Conservation (phyloP, 1,284 basidiomycete genomes). For the Fistulinella cinereoalba region DNA sequence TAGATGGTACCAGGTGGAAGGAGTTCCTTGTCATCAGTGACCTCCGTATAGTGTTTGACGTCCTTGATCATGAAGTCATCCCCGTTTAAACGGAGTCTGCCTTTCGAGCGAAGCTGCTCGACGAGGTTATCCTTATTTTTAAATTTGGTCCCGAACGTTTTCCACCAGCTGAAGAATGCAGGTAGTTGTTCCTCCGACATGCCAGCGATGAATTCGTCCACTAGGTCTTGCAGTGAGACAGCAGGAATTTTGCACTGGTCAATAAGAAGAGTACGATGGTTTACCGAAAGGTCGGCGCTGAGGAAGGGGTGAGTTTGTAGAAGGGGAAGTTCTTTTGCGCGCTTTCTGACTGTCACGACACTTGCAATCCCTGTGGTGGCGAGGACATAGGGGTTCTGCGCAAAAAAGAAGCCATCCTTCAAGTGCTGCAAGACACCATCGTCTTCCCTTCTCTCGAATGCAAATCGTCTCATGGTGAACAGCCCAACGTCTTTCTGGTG, state of each 20-base stretch:
- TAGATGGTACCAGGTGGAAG: slow-evolving; percentile 49
- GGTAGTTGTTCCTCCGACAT: slow-evolving; percentile 75
- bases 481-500: slow-evolving; percentile 59
- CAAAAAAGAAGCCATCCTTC: slow-evolving; percentile 77
- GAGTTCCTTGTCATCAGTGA: slow-evolving; percentile 75
- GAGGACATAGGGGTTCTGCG: slow-evolving; percentile 46
- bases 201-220: slow-evolving; percentile 72
- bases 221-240: slow-evolving; percentile 80
- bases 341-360: background rate
- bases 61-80: slow-evolving; percentile 48
- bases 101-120: background rate
- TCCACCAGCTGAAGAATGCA: slow-evolving; percentile 90
- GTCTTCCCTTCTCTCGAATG: slow-evolving; percentile 79
- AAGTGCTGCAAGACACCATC: slow-evolving; percentile 70
- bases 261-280: slow-evolving; percentile 42
- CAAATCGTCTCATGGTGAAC: slow-evolving; percentile 85
- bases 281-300: slow-evolving; percentile 39
- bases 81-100: background rate
- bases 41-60: slow-evolving; percentile 54
- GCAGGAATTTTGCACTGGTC: slow-evolving; percentile 56
- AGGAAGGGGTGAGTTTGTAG: slow-evolving; percentile 8
- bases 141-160: background rate
- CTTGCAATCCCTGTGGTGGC: slow-evolving; percentile 61
- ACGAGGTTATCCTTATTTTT: background rate
- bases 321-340: slow-evolving; percentile 7